phyloP scores from a whole-genome alignment of 1,284 basidiomycete species.

The Athelia sp. region DNA sequence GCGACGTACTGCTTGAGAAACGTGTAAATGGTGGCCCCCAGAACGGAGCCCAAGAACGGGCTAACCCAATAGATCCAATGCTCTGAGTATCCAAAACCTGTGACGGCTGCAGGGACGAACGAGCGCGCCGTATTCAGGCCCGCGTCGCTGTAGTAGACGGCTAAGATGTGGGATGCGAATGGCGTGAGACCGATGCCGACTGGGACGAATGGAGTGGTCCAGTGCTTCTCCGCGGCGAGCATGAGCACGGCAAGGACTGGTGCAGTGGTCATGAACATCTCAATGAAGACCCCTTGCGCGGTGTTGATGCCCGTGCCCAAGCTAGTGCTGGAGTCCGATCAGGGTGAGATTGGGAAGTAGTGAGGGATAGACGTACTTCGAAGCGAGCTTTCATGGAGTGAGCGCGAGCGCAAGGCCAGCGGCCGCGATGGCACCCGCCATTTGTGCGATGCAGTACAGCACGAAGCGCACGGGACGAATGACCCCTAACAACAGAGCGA shows the following conservation, averaged over 20 bases:
- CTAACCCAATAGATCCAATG: constrained; percentile 74
- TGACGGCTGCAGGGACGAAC: constrained; percentile 70
- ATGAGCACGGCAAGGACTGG: too few relatives aligned
- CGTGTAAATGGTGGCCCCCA: too few relatives aligned
- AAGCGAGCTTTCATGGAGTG: too few relatives aligned
- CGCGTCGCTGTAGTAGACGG: constrained; percentile 30
- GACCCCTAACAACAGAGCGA: too few relatives aligned
- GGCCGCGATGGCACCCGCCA: too few relatives aligned
- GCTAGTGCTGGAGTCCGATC: too few relatives aligned
- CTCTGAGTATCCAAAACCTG: constrained; percentile 43
- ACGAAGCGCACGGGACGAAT: too few relatives aligned
- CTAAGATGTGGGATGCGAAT: constrained; percentile 62
- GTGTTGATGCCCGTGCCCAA: constrained; percentile 43
- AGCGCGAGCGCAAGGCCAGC: too few relatives aligned
- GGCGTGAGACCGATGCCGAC: constrained; percentile 67
- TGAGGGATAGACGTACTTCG: too few relatives aligned
- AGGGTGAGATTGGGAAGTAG: too few relatives aligned
- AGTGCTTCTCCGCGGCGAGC: constrained; percentile 66
- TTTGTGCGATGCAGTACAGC: too few relatives aligned
- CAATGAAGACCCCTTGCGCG: constrained; percentile 64
- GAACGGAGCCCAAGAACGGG: constrained; percentile 58
- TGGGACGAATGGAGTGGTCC: constrained; percentile 70
- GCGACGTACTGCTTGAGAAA: too few relatives aligned
- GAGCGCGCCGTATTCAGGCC: constrained; percentile 70
- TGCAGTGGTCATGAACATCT: constrained; percentile 65